Evolutionary conservation across 108 stramenopile species (phyloP).

Genomic region (Skeletonema marinoi): DNA sequence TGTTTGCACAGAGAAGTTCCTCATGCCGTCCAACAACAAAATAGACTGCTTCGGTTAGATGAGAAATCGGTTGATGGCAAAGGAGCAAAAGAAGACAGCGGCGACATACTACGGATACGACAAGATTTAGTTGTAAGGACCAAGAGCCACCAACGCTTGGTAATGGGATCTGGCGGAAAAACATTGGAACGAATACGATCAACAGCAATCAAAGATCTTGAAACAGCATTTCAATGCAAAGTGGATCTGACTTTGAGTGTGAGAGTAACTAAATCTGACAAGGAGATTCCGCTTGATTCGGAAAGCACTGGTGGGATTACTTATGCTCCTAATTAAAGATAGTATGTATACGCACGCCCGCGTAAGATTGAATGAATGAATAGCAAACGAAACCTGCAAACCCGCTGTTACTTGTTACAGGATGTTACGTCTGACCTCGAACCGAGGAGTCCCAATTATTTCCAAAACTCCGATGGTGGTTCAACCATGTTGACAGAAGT

Average conservation of each 20-base stretch:
- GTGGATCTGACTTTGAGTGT: constrained; percentile 68
- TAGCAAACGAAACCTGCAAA: too few relatives aligned
- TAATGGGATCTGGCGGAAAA: constrained; percentile 62
- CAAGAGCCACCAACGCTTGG: constrained; percentile 75
- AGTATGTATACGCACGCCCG: background rate
- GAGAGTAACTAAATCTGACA: constrained; percentile 58
- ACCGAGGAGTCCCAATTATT: too few relatives aligned
- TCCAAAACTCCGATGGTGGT: too few relatives aligned
- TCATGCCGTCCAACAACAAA: constrained; percentile 59
- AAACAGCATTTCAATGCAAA: constrained; percentile 59
- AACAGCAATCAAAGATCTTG: constrained; percentile 64
- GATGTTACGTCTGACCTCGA: too few relatives aligned
- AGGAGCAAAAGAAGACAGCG: constrained; percentile 31
- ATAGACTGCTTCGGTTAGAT: constrained; percentile 43
- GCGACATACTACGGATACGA: constrained; percentile 55
- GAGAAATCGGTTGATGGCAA: constrained; percentile 26
- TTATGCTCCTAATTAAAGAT: background rate
- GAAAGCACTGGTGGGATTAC: constrained; percentile 31
- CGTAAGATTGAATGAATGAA: too few relatives aligned
- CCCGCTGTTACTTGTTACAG: too few relatives aligned
- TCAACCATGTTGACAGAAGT: too few relatives aligned
- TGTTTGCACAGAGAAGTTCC: constrained; percentile 86
- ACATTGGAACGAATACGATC: constrained; percentile 72
- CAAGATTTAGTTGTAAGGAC: constrained; percentile 82
- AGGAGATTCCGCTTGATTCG: constrained; percentile 32